These are phyloP conservation scores for Aspergillus pseudoviridinutans DNA, from an alignment of 2,329 filamentous ascomycete species.

Conservation along the genomic window DNA sequence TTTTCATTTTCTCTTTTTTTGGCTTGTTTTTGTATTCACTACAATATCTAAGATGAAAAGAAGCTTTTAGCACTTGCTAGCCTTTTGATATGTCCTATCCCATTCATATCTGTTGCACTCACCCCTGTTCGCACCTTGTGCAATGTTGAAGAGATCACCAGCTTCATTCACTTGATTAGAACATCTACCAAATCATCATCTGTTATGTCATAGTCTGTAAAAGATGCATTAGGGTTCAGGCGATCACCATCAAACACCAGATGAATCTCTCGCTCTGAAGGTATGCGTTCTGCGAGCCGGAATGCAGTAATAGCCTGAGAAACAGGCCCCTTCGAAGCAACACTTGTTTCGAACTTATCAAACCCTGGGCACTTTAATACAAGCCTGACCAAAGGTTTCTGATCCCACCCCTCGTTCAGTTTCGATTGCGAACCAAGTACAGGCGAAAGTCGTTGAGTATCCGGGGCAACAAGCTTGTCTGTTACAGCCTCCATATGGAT, in stretches of 20 bases:
- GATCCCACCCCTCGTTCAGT: constrained; percentile 13
- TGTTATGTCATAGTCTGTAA: constrained; percentile 66
- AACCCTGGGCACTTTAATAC: constrained; percentile 50
- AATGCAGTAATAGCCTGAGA: constrained; percentile 61
- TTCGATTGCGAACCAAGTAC: background rate
- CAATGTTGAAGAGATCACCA: background rate
- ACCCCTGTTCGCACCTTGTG: background rate
- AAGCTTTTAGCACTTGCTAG: background rate
- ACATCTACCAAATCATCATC: constrained; percentile 76
- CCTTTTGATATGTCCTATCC: no score
- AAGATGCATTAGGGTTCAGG: constrained; percentile 56
- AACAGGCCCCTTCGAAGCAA: constrained; percentile 51
- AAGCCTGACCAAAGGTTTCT: constrained; percentile 41
- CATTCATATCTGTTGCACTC: background rate
- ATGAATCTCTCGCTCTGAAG: constrained; percentile 51
- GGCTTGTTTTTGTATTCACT: background rate
- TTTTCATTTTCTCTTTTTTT: no score
- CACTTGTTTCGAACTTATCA: constrained; percentile 49
- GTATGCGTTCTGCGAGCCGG: constrained; percentile 51
- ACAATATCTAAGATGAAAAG: background rate
- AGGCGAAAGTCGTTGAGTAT: constrained; percentile 1
- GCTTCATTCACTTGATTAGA: constrained; percentile 51
- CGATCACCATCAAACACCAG: constrained; percentile 73
- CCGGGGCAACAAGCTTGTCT: constrained; percentile 41
- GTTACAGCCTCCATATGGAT: constrained; percentile 80